phyloP scores from a whole-genome alignment of 106 monocot genomes.

The Ottelia alismoides region DNA sequence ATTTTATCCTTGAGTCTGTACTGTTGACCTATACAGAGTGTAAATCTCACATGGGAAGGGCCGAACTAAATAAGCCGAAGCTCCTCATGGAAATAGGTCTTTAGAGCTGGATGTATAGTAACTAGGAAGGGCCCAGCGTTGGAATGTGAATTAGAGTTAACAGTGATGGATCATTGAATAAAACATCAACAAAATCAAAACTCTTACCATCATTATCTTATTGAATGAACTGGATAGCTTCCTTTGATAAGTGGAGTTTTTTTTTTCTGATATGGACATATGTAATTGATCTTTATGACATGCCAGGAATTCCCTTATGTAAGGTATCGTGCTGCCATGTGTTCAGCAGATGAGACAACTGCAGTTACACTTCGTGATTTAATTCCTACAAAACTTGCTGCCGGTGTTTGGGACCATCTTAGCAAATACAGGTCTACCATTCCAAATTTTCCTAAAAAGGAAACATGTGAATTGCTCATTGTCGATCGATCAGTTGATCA shows the following conservation, averaged over 20 bases:
- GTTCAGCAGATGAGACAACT: constrained; percentile 65
- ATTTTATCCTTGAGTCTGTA: too few species aligned
- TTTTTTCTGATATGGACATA: constrained; percentile 2
- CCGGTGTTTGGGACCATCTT: constrained; percentile 74
- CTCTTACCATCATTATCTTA: not conserved
- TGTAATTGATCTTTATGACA: too few species aligned
- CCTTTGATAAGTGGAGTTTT: not conserved
- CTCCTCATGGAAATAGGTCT: too few species aligned
- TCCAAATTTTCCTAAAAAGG: constrained; percentile 72
- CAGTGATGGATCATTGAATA: too few species aligned
- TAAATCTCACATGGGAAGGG: too few species aligned
- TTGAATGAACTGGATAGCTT: not conserved
- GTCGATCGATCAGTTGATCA: constrained; percentile 90
- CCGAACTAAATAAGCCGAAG: too few species aligned
- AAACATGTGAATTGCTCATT: constrained; percentile 94
- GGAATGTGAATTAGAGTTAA: too few species aligned
- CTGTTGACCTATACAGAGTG: too few species aligned
- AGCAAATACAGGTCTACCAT: constrained; percentile 54
- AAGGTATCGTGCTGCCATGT: constrained; percentile 83
- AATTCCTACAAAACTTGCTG: constrained; percentile 92
- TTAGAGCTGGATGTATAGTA: too few species aligned
- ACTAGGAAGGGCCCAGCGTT: too few species aligned
- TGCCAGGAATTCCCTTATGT: constrained; percentile 98
- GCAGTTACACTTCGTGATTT: constrained; percentile 81
- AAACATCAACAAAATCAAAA: too few species aligned